Evolutionary conservation across 257 asterid species (phyloP).

Genomic region (Phtheirospermum japonicum): DNA sequence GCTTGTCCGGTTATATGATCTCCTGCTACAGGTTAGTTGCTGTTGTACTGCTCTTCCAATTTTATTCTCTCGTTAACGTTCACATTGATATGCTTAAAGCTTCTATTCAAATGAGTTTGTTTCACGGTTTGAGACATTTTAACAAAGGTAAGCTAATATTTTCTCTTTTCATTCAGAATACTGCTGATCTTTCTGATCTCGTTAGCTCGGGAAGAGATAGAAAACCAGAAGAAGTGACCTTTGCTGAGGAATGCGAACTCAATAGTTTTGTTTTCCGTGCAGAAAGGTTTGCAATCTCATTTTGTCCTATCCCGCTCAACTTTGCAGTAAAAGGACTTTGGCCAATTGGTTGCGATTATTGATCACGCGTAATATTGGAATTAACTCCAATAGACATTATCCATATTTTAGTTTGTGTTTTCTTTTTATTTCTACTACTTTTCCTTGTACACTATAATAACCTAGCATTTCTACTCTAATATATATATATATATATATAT

Average conservation of each 20-base stretch:
- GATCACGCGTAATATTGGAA: neutral
- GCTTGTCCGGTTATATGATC: constrained; percentile 89
- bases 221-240: constrained; percentile 79
- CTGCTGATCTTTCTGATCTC: constrained; percentile 86
- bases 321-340: constrained; percentile 4
- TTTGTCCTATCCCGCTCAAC: constrained; percentile 1
- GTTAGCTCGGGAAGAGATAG: constrained; percentile 93
- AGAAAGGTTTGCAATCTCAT: constrained; percentile 58
- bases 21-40: constrained; percentile 63
- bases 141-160: constrained; percentile 25
- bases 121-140: constrained; percentile 2
- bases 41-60: constrained; percentile 4
- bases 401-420: neutral
- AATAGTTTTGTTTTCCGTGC: constrained; percentile 71
- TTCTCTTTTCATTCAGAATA: constrained; percentile 52
- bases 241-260: constrained; percentile 77
- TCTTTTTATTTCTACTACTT: neutral
- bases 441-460: neutral
- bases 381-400: neutral
- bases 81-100: constrained; percentile 7
- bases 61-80: constrained; percentile 7
- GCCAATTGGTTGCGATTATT: constrained; percentile 13
- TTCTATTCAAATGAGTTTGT: constrained; percentile 21
- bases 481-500: neutral
- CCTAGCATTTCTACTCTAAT: neutral